Evolutionary conservation across 2,329 filamentous ascomycete species (phyloP).

Genomic region (Aspergillus ibericus): DNA sequence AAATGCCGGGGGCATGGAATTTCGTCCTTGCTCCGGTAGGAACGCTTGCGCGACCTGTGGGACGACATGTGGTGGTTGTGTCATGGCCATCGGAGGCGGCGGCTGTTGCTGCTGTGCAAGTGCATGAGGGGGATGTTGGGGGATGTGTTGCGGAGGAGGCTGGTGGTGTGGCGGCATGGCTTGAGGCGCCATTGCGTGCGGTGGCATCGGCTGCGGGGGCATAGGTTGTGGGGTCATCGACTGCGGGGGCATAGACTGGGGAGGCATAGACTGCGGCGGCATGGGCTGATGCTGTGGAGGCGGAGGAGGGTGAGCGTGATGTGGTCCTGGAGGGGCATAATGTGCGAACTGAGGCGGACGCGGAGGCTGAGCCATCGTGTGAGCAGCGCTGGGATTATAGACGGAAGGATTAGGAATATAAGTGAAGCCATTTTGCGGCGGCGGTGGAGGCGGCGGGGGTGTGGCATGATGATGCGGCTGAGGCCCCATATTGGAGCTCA

Average conservation of each 20-base stretch:
- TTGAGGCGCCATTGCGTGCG: conserved; percentile 41
- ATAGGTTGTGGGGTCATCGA: conserved; percentile 26
- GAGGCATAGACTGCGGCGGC: conserved; percentile 25
- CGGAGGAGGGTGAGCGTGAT: conserved; percentile 22
- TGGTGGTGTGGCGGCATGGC: conserved; percentile 44
- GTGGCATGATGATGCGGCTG: conserved; percentile 63
- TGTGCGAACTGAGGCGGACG: conserved; percentile 47
- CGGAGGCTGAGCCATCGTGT: conserved; percentile 46
- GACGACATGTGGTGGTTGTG: conserved; percentile 41
- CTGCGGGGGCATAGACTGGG: conserved; percentile 25
- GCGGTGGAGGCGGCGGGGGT: conserved; percentile 56
- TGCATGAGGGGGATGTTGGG: conserved; percentile 42
- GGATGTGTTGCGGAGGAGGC: conserved; percentile 44
- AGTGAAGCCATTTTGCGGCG: conserved; percentile 68
- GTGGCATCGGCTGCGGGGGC: conserved; percentile 29
- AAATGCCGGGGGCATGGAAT: conserved; percentile 71
- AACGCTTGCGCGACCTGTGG: conserved; percentile 66
- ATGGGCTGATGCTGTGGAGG: conserved; percentile 30
- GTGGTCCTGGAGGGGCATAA: conserved; percentile 40
- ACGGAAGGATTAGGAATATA: conserved; percentile 86
- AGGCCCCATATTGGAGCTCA: conserved; percentile 70
- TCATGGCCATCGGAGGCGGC: conserved; percentile 29
- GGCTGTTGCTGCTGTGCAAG: conserved; percentile 9
- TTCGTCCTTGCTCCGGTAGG: conserved; percentile 72
- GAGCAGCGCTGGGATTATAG: conserved; percentile 67